Evolutionary conservation across 2,329 filamentous ascomycete species (phyloP), one percentile per base, ranked within the genome.

Genomic region (Sarocladium kiliense): DNA sequence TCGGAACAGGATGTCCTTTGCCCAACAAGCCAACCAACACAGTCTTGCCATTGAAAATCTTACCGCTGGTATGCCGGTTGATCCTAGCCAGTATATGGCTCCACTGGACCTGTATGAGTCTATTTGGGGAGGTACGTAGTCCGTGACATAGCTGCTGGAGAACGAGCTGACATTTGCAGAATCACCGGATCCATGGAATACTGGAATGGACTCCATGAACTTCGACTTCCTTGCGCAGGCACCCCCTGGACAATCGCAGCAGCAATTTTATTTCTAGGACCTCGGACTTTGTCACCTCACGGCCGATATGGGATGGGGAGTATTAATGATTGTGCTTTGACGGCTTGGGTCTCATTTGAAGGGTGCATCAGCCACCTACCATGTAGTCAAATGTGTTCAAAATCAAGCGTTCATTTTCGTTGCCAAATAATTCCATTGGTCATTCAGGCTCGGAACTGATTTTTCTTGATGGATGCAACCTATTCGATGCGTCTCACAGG

Each of bases 61-160:
- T 51, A 67, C 71, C 19, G 36, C 32, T 18, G 50, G 50, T 39
- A 41, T 53, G 74, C 82, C 73, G 44, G 70, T 81, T 11, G 83
- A 85, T 57, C 79, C 80, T 16, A 73, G 77, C 2, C 72, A 81
- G 32, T 80, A 82, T 60, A 82, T 86, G 75, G 84, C 83, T 36
- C 84, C 84, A 1, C 83, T 87, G 81, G 84, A 87, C 58, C 69
- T 87, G 1, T 87, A 85, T 64, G 82, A 86, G 62, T 85, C 82
- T 3, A 87, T 87, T 45, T 86, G 85, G 71, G 85, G 82, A 77
- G 83, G 82, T 85, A 69, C 66, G 80, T 73, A 27, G 30, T 58
- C 21, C 19, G 49, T 25, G 42, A 36, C 18, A 34, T 59, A 44
- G 55, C 44, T 57, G 45, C 53, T 45, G 32, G 19, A n/a, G 34